Evolutionary conservation across 108 stramenopile species (phyloP).

Genomic region (Pseudonitzschia pungens): DNA sequence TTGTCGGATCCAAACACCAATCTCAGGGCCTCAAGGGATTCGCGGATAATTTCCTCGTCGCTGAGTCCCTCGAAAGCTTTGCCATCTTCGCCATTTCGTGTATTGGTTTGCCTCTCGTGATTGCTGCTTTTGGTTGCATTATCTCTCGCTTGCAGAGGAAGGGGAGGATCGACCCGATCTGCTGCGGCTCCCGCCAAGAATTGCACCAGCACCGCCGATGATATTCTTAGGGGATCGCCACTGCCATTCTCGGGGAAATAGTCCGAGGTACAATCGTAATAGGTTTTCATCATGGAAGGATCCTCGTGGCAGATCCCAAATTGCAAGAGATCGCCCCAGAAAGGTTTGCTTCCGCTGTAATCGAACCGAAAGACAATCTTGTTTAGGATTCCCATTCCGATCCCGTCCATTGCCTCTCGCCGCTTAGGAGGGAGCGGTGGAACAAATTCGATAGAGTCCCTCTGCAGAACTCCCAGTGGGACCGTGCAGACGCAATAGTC

Average conservation of each 20-base stretch:
- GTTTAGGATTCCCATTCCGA: constrained; percentile 37
- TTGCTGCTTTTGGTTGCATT: background rate
- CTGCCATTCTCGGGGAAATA: background rate
- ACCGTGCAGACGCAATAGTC: constrained; percentile 33
- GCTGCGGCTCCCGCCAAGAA: constrained; percentile 18
- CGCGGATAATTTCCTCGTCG: constrained; percentile 15
- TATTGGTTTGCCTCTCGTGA: no score
- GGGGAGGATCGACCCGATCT: constrained; percentile 7
- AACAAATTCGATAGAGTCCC: constrained; percentile 9
- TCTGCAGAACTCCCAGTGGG: constrained; percentile 32
- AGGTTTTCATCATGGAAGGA: constrained; percentile 17
- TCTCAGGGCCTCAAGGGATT: constrained; percentile 16
- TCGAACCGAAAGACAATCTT: constrained; percentile 27
- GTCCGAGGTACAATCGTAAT: constrained; percentile 23
- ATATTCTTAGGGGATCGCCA: background rate
- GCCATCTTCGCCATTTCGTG: no score
- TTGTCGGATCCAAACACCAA: constrained; percentile 14
- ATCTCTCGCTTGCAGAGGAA: background rate
- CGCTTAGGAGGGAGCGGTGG: constrained; percentile 6
- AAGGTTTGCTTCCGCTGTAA: background rate
- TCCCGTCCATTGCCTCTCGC: constrained; percentile 20
- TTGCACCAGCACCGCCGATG: constrained; percentile 3
- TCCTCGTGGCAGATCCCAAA: constrained; percentile 22
- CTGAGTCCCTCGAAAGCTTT: constrained; percentile 1
- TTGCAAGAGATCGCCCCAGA: constrained; percentile 28